phyloP scores from a whole-genome alignment of 331 rosid genomes.

The Erythrophleum ivorense region DNA sequence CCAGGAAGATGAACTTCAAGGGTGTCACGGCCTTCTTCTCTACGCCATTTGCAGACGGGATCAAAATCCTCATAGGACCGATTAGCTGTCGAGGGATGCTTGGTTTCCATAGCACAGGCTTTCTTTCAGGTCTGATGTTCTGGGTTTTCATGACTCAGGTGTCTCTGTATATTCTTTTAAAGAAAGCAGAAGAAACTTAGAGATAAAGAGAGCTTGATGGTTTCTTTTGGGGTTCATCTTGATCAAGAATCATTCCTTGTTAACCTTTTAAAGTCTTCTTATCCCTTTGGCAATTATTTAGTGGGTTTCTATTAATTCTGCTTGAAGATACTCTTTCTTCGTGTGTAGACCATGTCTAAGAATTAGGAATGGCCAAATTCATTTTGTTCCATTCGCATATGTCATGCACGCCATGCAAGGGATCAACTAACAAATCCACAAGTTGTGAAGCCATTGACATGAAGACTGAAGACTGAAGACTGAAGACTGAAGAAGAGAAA shows the following conservation, averaged over 20 bases:
- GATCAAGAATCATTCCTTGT: constrained; percentile 45
- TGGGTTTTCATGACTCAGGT: neutral
- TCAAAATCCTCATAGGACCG: constrained; percentile 61
- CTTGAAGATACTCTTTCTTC: constrained; percentile 22
- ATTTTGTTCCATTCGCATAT: constrained; percentile 40
- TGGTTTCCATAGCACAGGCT: constrained; percentile 37
- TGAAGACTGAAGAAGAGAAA: too few species aligned
- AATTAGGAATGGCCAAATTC: too few species aligned
- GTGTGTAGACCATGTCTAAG: neutral
- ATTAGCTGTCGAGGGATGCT: neutral
- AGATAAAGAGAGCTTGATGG: constrained; percentile 12
- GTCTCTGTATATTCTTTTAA: constrained; percentile 3
- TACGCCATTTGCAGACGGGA: constrained; percentile 61
- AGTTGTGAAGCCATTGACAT: neutral
- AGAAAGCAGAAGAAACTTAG: constrained; percentile 13
- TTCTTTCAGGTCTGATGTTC: constrained; percentile 10
- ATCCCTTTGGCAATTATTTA: neutral
- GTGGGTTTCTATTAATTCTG: neutral
- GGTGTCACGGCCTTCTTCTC: constrained; percentile 45
- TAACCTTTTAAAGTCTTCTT: constrained; percentile 37
- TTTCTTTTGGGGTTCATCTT: constrained; percentile 38
- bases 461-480: too few species aligned
- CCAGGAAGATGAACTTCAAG: constrained; percentile 72
- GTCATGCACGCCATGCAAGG: constrained; percentile 35
- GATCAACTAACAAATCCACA: constrained; percentile 28